A percentile compares a stretch with the other conserved stretches of the same genome.
Evolutionary conservation across 768 basidiomycete species (phyloP).

Genomic region (Tricholoma flavovirens): DNA sequence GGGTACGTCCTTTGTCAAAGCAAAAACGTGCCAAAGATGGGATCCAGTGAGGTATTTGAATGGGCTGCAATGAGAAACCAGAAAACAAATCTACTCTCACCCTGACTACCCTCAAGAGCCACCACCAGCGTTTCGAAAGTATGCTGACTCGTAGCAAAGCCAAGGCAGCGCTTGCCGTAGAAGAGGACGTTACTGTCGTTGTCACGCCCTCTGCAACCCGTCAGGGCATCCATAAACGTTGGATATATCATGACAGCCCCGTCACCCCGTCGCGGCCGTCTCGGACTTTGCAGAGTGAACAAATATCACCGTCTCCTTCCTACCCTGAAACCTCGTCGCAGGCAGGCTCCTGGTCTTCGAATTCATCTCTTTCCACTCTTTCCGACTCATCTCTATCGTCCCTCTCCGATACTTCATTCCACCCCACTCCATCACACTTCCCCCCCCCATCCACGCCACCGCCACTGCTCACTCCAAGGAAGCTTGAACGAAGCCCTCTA

Average conservation of each 20-base stretch:
- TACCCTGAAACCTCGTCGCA: neutral
- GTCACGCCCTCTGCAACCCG: slow-evolving; percentile 8
- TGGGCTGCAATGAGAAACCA: neutral
- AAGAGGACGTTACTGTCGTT: neutral
- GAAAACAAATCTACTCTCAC: neutral
- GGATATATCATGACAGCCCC: slow-evolving; percentile 3
- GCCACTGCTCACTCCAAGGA: neutral
- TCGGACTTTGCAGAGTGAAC: neutral
- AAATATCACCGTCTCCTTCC: neutral
- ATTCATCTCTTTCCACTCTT: neutral
- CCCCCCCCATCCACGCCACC: neutral
- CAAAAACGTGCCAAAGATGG: neutral
- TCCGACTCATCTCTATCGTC: slow-evolving; percentile 2
- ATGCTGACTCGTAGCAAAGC: slow-evolving; percentile 5
- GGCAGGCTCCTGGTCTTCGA: neutral
- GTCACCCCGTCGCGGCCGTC: neutral
- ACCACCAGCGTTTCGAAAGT: neutral
- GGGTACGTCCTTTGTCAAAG: neutral
- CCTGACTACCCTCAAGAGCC: neutral
- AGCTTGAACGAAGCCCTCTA: neutral
- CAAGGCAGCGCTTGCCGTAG: neutral
- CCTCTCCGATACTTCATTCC: neutral
- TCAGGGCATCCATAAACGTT: slow-evolving; percentile 6
- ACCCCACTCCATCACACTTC: neutral
- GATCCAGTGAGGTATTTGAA: neutral